These are phyloP conservation scores for Abrus pulchellus DNA, from an alignment of 306 rosid genomes.

Conservation along the genomic window DNA sequence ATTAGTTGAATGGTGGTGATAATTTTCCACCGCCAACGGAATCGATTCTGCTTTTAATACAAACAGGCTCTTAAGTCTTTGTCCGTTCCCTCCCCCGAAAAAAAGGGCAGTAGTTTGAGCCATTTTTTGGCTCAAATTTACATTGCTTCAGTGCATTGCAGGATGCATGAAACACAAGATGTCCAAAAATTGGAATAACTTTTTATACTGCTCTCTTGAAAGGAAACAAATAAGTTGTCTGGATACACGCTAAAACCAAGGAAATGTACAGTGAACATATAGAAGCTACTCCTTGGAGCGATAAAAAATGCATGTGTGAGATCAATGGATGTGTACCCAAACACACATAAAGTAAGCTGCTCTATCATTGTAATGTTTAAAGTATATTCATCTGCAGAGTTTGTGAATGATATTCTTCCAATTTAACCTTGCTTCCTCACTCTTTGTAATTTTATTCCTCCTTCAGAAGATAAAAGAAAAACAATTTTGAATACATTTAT, in stretches of 20 bases:
- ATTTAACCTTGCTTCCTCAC: conserved; percentile 3
- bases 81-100: not conserved
- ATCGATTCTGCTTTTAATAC: too few relatives aligned
- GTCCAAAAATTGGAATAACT: not conserved
- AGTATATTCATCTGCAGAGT: conserved; percentile 10
- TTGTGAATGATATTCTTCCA: conserved; percentile 12
- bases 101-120: not conserved
- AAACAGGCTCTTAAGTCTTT: not conserved
- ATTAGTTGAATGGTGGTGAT: too few relatives aligned
- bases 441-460: conserved; percentile 10
- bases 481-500: not conserved
- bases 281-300: too few relatives aligned
- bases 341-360: not conserved
- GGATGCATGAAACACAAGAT: not conserved
- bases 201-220: conserved; percentile 13
- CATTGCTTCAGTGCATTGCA: conserved; percentile 12
- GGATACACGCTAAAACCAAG: too few relatives aligned
- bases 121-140: conserved; percentile 24
- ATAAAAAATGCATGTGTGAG: too few relatives aligned
- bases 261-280: too few relatives aligned
- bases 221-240: not conserved
- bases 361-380: conserved; percentile 17
- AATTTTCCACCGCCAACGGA: too few relatives aligned
- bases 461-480: conserved; percentile 22
- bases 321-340: too few relatives aligned